Evolutionary conservation across 2,329 filamentous ascomycete genomes (phyloP).

Genomic region (Xylariaceae sp.): DNA sequence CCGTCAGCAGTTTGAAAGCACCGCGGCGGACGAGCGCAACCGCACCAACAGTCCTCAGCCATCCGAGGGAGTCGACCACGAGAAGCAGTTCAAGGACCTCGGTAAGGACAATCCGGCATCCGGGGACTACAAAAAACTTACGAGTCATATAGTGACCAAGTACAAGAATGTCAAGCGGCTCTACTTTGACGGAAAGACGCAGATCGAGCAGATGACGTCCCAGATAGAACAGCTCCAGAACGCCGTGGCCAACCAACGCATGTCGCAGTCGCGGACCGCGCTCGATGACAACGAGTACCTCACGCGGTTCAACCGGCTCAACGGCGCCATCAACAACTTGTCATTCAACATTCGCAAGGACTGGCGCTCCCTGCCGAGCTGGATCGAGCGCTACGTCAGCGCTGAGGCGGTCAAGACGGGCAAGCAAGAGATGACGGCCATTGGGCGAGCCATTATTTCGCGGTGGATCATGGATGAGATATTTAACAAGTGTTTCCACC

Average conservation of each 20-base stretch:
- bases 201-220: slow-evolving; percentile 80
- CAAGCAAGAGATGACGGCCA: slow-evolving; percentile 96
- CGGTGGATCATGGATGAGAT: slow-evolving; percentile 88
- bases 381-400: slow-evolving; percentile 76
- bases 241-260: slow-evolving; percentile 90
- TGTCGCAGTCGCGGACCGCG: slow-evolving; percentile 89
- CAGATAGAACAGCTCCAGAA: slow-evolving; percentile 96
- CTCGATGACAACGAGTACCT: slow-evolving; percentile 94
- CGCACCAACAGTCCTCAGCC: slow-evolving; percentile 52
- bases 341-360: slow-evolving; percentile 95
- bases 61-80: slow-evolving; percentile 40
- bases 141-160: slow-evolving; percentile 64
- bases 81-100: slow-evolving; percentile 54
- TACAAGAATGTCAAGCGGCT: slow-evolving; percentile 98
- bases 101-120: slow-evolving; percentile 36
- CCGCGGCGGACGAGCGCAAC: slow-evolving; percentile 39
- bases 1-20: slow-evolving; percentile 40
- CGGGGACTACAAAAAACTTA: slow-evolving; percentile 26
- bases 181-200: slow-evolving; percentile 91
- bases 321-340: slow-evolving; percentile 89
- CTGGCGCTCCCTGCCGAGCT: slow-evolving; percentile 75
- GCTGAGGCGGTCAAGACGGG: slow-evolving; percentile 78
- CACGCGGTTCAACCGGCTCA: slow-evolving; percentile 81
- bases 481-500: slow-evolving; percentile 90
- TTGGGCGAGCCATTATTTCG: slow-evolving; percentile 82